phyloP scores from a whole-genome alignment of 805 yeast genomes.

The Candida suzukii region DNA sequence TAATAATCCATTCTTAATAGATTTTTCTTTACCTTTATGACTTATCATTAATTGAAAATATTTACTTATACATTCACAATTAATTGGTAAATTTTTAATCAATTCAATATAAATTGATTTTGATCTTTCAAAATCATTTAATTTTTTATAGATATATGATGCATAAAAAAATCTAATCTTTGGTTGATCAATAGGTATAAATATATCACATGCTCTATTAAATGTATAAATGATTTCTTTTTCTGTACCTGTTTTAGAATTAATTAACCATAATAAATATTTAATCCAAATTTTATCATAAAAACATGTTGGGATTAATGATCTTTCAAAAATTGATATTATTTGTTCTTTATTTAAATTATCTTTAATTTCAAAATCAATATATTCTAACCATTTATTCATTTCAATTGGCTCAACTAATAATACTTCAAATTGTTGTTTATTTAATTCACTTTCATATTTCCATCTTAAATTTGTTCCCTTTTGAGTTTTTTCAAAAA shows the following conservation, averaged over 20 bases:
- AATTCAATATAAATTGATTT: conserved; percentile 12
- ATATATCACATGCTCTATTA: conserved; percentile 39
- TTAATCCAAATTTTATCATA: conserved; percentile 61
- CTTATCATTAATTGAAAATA: conserved; percentile 10
- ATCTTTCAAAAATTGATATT: conserved; percentile 58
- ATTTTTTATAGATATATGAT: conserved; percentile 13
- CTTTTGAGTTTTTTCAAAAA: conserved; percentile 40
- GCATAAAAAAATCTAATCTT: conserved; percentile 24
- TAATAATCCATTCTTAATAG: conserved; percentile 8
- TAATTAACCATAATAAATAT: conserved; percentile 49
- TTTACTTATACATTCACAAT: conserved; percentile 9
- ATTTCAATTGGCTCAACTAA: conserved; percentile 37
- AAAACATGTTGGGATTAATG: conserved; percentile 60
- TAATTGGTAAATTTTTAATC: conserved; percentile 7
- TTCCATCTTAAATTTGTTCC: conserved; percentile 60
- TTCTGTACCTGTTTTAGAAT: conserved; percentile 27
- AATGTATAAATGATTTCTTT: conserved; percentile 31
- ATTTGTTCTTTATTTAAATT: conserved; percentile 24
- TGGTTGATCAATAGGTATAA: conserved; percentile 23
- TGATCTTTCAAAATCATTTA: conserved; percentile 13
- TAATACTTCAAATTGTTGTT: conserved; percentile 47
- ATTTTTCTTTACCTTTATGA: conserved; percentile 4
- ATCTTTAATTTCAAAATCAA: conserved; percentile 31
- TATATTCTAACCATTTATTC: conserved; percentile 55
- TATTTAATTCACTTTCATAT: conserved; percentile 59